Conservation (phyloP, 2,329 filamentous ascomycete species). For the Sporothrix curviconia region DNA sequence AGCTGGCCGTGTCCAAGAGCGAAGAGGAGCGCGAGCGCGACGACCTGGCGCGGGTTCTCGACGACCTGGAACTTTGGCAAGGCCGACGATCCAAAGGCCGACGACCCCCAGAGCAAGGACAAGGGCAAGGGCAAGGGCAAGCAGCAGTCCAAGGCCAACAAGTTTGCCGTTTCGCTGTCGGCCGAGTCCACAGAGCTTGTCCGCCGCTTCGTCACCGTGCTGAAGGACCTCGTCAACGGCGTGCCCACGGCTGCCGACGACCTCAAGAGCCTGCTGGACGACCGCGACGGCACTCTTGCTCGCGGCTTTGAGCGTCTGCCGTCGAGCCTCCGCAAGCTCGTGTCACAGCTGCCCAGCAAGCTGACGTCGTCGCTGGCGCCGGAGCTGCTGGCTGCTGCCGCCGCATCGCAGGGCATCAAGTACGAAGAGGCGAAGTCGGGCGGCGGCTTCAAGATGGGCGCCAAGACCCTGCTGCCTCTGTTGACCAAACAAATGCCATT, state of each 20-base stretch:
- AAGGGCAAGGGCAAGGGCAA: not conserved
- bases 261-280: conserved; percentile 58
- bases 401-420: conserved; percentile 64
- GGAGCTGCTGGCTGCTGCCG: conserved; percentile 72
- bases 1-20: conserved; percentile 19
- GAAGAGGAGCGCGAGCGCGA: conserved; percentile 50
- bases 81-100: not conserved
- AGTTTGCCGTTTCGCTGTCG: conserved; percentile 67
- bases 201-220: conserved; percentile 76
- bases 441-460: conserved; percentile 48
- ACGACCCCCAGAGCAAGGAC: not conserved
- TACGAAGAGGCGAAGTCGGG: conserved; percentile 29
- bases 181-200: conserved; percentile 77
- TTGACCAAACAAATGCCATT: conserved; percentile 78
- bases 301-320: conserved; percentile 63
- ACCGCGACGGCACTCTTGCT: conserved; percentile 54
- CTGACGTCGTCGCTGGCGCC: conserved; percentile 70
- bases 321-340: conserved; percentile 73
- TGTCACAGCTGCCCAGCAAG: conserved; percentile 77
- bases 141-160: not conserved
- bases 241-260: conserved; percentile 91
- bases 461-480: conserved; percentile 63
- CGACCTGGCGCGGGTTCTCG: conserved; percentile 73
- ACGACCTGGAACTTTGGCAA: conserved; percentile 76
- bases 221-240: conserved; percentile 87